Evolutionary conservation across 2,329 filamentous ascomycete species (phyloP).

Genomic region (Acrodontium crateriforme): DNA sequence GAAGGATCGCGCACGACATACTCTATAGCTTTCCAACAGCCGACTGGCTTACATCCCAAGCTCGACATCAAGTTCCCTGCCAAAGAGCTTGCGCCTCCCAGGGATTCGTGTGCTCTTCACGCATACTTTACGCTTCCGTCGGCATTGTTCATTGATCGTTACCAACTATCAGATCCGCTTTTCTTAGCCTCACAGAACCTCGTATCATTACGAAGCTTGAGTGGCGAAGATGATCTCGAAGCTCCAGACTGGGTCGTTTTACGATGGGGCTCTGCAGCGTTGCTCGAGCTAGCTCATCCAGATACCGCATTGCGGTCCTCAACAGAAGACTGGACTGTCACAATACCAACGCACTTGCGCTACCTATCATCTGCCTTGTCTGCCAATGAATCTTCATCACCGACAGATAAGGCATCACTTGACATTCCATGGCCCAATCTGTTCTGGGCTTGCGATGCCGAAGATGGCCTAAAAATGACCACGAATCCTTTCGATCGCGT

Average conservation of each 20-base stretch:
- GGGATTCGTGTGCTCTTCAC: slow-evolving; percentile 55
- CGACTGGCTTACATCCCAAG: slow-evolving; percentile 72
- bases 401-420: slow-evolving; percentile 15
- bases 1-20: slow-evolving; percentile 23
- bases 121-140: slow-evolving; percentile 74
- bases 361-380: slow-evolving; percentile 54
- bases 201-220: slow-evolving; percentile 50
- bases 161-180: slow-evolving; percentile 63
- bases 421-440: slow-evolving; percentile 67
- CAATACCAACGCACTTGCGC: slow-evolving; percentile 72
- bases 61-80: slow-evolving; percentile 53
- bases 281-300: slow-evolving; percentile 53
- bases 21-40: slow-evolving; percentile 48
- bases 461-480: slow-evolving; percentile 48
- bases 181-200: slow-evolving; percentile 75
- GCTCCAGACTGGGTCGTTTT: slow-evolving; percentile 68
- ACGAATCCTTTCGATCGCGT: slow-evolving; percentile 73
- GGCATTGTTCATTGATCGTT: slow-evolving; percentile 70
- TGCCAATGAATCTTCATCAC: neutral
- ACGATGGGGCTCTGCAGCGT: slow-evolving; percentile 64
- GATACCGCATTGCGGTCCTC: neutral
- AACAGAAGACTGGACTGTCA: slow-evolving; percentile 41
- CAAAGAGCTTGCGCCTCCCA: slow-evolving; percentile 33
- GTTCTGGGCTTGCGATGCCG: slow-evolving; percentile 76
- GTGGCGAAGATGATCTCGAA: slow-evolving; percentile 74